Conservation (phyloP, 257 asterid species). For the Nicotiana benthamiana region DNA sequence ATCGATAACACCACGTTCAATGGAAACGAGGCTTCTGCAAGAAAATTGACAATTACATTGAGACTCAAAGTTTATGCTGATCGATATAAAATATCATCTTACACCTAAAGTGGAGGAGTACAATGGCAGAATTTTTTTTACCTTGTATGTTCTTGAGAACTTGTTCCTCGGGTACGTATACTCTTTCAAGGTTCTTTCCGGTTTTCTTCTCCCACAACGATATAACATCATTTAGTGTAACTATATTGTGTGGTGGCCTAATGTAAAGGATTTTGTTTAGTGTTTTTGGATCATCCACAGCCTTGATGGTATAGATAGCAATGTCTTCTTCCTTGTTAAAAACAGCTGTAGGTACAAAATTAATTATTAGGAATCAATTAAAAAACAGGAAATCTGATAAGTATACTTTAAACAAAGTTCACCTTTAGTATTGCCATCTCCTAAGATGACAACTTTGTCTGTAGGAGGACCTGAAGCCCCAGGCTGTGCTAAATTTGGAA, state of each 20-base stretch:
- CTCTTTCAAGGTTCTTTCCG: conserved; percentile 52
- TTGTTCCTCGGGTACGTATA: conserved; percentile 44
- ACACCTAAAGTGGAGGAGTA: neutral
- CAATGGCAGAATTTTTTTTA: neutral
- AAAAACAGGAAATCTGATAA: neutral
- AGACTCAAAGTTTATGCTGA: neutral
- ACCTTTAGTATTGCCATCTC: conserved; percentile 78
- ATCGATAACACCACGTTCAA: conserved; percentile 32
- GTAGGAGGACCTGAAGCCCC: conserved; percentile 38
- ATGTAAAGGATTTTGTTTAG: conserved; percentile 53
- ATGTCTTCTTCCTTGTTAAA: conserved; percentile 54
- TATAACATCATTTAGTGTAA: conserved; percentile 45
- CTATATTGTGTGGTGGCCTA: conserved; percentile 41
- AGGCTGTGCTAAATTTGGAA: conserved; percentile 35
- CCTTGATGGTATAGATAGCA: conserved; percentile 46
- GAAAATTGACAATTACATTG: neutral
- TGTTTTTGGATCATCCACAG: conserved; percentile 66
- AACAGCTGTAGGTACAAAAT: conserved; percentile 28
- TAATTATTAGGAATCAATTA: neutral
- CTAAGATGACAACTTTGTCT: conserved; percentile 33
- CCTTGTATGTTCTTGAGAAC: conserved; percentile 52
- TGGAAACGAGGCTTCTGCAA: conserved; percentile 44
- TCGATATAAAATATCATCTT: neutral
- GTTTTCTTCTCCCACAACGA: conserved; percentile 71
- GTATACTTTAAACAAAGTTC: neutral